Evolutionary conservation across 805 yeast genomes (phyloP).

Genomic region (Spathaspora hagerdaliae): DNA sequence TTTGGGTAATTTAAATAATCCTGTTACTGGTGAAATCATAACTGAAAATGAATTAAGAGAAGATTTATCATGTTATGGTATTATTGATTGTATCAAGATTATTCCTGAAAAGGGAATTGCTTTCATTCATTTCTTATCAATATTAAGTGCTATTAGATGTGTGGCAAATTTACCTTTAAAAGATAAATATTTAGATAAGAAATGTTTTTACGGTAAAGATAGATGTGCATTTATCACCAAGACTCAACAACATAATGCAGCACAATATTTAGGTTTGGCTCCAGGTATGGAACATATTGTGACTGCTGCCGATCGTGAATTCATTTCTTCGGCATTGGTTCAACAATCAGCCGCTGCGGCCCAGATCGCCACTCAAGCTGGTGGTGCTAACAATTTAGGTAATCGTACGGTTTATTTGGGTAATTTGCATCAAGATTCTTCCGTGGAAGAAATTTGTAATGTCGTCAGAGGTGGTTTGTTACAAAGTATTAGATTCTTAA

Average conservation of each 20-base stretch:
- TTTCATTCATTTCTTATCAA: constrained; percentile 85
- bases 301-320: constrained; percentile 62
- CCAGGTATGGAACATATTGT: constrained; percentile 83
- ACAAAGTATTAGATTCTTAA: constrained; percentile 74
- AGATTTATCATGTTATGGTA: constrained; percentile 73
- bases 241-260: constrained; percentile 95
- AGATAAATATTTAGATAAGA: constrained; percentile 68
- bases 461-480: constrained; percentile 93
- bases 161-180: constrained; percentile 68
- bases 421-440: constrained; percentile 80
- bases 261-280: constrained; percentile 86
- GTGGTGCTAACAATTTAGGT: constrained; percentile 88
- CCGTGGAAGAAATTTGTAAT: constrained; percentile 91
- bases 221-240: constrained; percentile 92
- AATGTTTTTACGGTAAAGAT: constrained; percentile 89
- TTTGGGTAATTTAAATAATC: constrained; percentile 72
- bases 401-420: constrained; percentile 93
- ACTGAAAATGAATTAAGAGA: constrained; percentile 63
- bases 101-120: constrained; percentile 80
- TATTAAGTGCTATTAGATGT: constrained; percentile 79
- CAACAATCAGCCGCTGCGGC: constrained; percentile 97
- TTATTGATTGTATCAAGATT: constrained; percentile 80
- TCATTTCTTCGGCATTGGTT: constrained; percentile 69
- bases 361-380: constrained; percentile 92
- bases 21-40: constrained; percentile 39